Evolutionary conservation across 371 early-diverging fungal genomes (phyloP), one percentile per base, ranked within the genome.

Genomic region (Massospora cicadina): DNA sequence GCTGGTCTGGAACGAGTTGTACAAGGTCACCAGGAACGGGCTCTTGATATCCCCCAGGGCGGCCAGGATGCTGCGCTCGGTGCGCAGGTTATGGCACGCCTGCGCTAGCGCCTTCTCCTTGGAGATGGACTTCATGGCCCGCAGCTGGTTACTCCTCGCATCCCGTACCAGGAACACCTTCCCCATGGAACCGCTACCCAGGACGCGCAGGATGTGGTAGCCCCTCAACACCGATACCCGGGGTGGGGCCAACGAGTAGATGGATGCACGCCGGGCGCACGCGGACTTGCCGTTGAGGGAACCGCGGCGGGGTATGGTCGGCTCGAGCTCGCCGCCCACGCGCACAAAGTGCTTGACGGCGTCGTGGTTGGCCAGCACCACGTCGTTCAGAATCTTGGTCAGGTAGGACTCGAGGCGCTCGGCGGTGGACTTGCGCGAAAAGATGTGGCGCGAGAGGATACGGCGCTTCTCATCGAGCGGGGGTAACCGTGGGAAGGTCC

Each of bases 121-220:
- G 58, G 78, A 76, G 30, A 86, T 85, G 1, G 79, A 77, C 68
- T 90, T 90, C 2, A 90, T 65, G 0, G 89, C 89, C 63, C 80
- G 82, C 2, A 81, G 63, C 33, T 76, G 69, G 25, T 73, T 69
- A 28, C 76, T 74, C 60, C 71, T 71, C 54, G 70, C 73, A 43
- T 85, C 77, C 28, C 78, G 72, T 0, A 80, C 82, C 33, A 87
- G 71, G 56, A 86, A 67, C 10, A 82, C 82, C 79, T 79, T 88
- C 58, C 87, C 88, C 85, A 88, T 85, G 62, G 81, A 80, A 0
- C 88, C 89, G 68, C 72, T 79, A 17, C 89, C 89, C 2, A 90
- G 68, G 0, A 86, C 85, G 43, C 43, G 64, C 77, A 81, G 29
- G 86, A 64, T 61, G 55, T 85, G 76, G 60, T 81, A 79, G 65